Evolutionary conservation across 2,329 filamentous ascomycete genomes (phyloP).

Genomic region (Magnaporthiopsis incrustans): DNA sequence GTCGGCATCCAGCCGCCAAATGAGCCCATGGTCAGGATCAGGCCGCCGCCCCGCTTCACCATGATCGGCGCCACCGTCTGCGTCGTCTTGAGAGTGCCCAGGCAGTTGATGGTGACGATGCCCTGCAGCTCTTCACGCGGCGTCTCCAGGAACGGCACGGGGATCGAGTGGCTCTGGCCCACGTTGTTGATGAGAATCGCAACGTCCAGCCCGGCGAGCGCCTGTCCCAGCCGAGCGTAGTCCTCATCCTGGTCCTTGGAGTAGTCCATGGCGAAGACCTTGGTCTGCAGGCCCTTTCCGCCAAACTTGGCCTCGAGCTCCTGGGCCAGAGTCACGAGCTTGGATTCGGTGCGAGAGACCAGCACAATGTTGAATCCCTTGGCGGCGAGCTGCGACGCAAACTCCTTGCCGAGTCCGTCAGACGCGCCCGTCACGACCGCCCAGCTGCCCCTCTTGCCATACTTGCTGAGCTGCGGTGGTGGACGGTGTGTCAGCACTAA

Average conservation of each 20-base stretch:
- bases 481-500: not conserved
- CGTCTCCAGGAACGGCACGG: conserved; percentile 80
- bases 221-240: conserved; percentile 63
- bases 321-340: conserved; percentile 68
- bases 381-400: conserved; percentile 76
- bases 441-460: conserved; percentile 88
- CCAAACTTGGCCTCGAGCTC: conserved; percentile 68
- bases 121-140: conserved; percentile 70
- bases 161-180: conserved; percentile 87
- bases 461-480: conserved; percentile 64
- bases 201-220: conserved; percentile 68
- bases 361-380: conserved; percentile 94
- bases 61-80: conserved; percentile 79
- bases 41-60: conserved; percentile 71
- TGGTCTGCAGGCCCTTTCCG: conserved; percentile 55
- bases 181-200: conserved; percentile 95
- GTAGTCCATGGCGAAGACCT: conserved; percentile 88
- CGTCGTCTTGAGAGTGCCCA: conserved; percentile 81
- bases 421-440: conserved; percentile 91
- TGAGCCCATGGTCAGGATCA: conserved; percentile 95
- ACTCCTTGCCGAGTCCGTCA: conserved; percentile 96
- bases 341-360: conserved; percentile 89
- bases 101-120: conserved; percentile 94
- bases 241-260: conserved; percentile 69
- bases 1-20: conserved; percentile 91